phyloP scores from a whole-genome alignment of 179 eudicot species.

The Spinacia oleracea region DNA sequence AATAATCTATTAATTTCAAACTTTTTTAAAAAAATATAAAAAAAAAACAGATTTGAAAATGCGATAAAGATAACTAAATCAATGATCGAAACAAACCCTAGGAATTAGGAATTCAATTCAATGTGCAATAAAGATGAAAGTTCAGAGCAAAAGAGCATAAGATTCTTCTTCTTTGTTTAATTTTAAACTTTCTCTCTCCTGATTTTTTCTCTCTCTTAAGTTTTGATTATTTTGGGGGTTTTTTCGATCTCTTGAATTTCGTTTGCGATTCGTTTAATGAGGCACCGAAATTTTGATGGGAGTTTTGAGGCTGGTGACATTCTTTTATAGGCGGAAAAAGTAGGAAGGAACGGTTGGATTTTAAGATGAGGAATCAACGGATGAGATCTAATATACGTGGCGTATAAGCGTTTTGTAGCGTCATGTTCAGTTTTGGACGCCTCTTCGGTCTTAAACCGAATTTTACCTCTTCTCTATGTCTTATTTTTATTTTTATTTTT shows the following conservation, averaged over 20 bases:
- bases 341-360: conserved; percentile 39
- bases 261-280: not conserved
- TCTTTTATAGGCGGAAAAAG: conserved; percentile 31
- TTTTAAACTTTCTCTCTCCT: not conserved
- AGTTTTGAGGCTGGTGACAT: not conserved
- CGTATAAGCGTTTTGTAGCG: conserved; percentile 21
- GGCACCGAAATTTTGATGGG: conserved; percentile 11
- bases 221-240: not conserved
- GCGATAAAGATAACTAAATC: not conserved
- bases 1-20: too few species aligned
- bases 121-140: conserved; percentile 12
- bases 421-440: conserved; percentile 24
- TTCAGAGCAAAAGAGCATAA: not conserved
- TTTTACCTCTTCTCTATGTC: too few species aligned
- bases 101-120: not conserved
- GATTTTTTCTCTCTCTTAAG: not conserved
- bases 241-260: not conserved
- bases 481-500: not conserved
- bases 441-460: not conserved
- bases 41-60: not conserved
- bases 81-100: conserved; percentile 31
- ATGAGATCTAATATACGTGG: conserved; percentile 33
- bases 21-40: not conserved
- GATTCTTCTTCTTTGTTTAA: not conserved
- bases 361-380: conserved; percentile 33